A percentile compares a stretch with the other conserved stretches of the same genome.
phyloP scores from a whole-genome alignment of 805 yeast species.

The Kuraishia piskuri region DNA sequence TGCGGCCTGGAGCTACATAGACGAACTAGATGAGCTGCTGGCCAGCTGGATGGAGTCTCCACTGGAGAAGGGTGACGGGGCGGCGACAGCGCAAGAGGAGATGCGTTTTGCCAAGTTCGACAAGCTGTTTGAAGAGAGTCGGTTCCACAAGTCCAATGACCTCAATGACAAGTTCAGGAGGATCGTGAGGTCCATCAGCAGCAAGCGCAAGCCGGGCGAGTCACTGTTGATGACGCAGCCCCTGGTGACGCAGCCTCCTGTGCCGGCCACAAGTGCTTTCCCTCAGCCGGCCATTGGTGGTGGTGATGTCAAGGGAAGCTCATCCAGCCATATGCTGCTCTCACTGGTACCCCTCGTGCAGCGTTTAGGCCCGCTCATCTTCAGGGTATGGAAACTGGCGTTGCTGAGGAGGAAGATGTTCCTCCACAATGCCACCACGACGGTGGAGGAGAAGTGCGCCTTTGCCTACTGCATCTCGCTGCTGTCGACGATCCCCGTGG shows the following conservation, averaged over 20 bases:
- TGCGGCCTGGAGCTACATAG: conserved; percentile 34
- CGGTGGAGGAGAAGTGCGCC: conserved; percentile 32
- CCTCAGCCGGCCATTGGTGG: not conserved
- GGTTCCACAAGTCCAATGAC: conserved; percentile 20
- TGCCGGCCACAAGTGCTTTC: not conserved
- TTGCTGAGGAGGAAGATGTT: conserved; percentile 50
- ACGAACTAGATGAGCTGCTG: conserved; percentile 23
- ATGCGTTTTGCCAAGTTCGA: conserved; percentile 12
- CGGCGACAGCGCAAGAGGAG: conserved; percentile 8
- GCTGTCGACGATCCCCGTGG: conserved; percentile 56
- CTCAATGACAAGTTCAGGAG: conserved; percentile 13
- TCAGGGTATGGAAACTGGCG: conserved; percentile 55
- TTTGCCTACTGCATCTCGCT: conserved; percentile 52
- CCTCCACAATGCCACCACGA: conserved; percentile 24
- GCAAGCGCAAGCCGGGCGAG: conserved; percentile 3
- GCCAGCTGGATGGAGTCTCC: conserved; percentile 11
- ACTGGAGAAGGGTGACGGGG: conserved; percentile 9
- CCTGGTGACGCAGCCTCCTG: not conserved
- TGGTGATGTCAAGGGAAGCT: conserved; percentile 11
- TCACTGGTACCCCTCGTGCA: conserved; percentile 37
- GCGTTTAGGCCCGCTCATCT: conserved; percentile 55
- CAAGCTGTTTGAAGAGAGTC: conserved; percentile 20
- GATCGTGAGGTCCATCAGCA: conserved; percentile 13
- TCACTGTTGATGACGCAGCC: not conserved
- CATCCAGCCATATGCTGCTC: conserved; percentile 36